Evolutionary conservation across 108 stramenopile genomes (phyloP).

Genomic region (Stephanodiscus triporus): DNA sequence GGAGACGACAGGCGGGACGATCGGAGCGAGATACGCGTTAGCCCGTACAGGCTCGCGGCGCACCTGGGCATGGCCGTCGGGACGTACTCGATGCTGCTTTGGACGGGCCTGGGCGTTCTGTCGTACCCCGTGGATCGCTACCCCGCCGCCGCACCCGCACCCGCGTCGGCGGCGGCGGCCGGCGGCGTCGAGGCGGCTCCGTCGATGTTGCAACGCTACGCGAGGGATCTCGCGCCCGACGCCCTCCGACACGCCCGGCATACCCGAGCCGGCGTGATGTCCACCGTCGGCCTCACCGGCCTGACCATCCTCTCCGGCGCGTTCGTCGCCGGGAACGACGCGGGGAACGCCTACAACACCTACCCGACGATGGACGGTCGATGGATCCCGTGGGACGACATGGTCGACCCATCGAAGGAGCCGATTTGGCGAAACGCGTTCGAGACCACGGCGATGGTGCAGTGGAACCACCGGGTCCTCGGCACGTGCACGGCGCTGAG

Average conservation of each 20-base stretch:
- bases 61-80: conserved; percentile 96
- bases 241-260: conserved; percentile 65
- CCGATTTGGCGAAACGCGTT: conserved; percentile 89
- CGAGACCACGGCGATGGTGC: conserved; percentile 98
- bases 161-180: background rate
- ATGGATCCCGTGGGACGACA: conserved; percentile 87
- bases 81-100: conserved; percentile 90
- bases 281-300: conserved; percentile 70
- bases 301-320: conserved; percentile 93
- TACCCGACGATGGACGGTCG: conserved; percentile 93
- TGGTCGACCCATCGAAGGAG: conserved; percentile 49
- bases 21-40: conserved; percentile 92
- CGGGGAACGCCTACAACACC: conserved; percentile 95
- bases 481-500: conserved; percentile 83
- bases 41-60: conserved; percentile 93
- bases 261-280: conserved; percentile 58
- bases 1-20: conserved; percentile 90
- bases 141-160: background rate
- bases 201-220: conserved; percentile 33
- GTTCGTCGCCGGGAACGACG: conserved; percentile 98
- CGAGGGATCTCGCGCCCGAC: conserved; percentile 46
- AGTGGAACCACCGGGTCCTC: conserved; percentile 96
- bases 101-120: conserved; percentile 92
- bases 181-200: conserved; percentile 16
- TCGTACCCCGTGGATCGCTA: conserved; percentile 58